These are phyloP conservation scores for Lactifluus pinguis DNA, from an alignment of 768 basidiomycete species.

Conservation along the genomic window DNA sequence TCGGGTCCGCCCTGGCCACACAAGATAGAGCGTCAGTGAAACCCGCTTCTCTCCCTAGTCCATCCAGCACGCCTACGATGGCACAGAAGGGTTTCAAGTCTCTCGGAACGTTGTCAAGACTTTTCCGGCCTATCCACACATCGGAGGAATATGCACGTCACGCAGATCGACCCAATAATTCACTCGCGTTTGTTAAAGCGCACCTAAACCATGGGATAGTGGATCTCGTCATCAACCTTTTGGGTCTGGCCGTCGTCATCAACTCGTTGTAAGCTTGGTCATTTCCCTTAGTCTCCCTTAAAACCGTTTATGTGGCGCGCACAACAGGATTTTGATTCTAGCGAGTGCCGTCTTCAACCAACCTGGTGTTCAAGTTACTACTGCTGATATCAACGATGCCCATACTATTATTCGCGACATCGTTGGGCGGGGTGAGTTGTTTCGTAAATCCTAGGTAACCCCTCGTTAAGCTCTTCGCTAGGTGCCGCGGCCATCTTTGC, in stretches of 20 bases:
- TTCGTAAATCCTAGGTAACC: neutral
- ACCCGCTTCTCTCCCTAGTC: neutral
- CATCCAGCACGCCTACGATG: neutral
- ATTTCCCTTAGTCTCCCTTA: neutral
- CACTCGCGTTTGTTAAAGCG: conserved; percentile 43
- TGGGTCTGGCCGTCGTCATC: conserved; percentile 82
- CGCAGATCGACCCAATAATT: conserved; percentile 46
- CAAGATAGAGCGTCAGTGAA: conserved; percentile 29
- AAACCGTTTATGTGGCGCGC: neutral
- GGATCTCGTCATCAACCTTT: conserved; percentile 58
- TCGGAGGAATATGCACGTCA: conserved; percentile 10
- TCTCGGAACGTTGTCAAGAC: neutral
- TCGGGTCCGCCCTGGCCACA: conserved; percentile 36
- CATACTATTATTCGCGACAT: neutral
- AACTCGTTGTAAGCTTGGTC: conserved; percentile 60
- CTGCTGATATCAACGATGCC: conserved; percentile 58
- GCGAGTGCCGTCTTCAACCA: conserved; percentile 72
- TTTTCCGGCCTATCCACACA: neutral
- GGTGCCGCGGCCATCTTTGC: conserved; percentile 79
- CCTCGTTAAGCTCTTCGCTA: neutral
- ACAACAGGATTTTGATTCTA: conserved; percentile 64
- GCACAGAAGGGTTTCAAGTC: neutral
- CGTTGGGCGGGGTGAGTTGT: neutral
- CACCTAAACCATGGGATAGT: conserved; percentile 59
- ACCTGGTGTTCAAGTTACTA: conserved; percentile 27